Base-by-base conservation (phyloP, 257 asterid genomes). In the Petrea volubilis region DNA sequence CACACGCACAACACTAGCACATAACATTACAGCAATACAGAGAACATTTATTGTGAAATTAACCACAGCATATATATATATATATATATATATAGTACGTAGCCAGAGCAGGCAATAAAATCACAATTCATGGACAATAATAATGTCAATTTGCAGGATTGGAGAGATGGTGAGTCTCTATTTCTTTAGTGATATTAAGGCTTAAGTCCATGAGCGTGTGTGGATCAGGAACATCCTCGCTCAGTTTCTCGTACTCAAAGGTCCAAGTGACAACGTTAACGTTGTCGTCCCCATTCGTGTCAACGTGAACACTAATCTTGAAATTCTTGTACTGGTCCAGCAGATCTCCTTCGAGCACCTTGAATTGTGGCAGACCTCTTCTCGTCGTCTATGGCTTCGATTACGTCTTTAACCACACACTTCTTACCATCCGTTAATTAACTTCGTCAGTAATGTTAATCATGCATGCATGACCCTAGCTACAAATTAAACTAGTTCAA, bases 241-340 rank as follows among this genome's bases (percentile, higher is more conserved):
- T 70, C 61, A 60, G 31, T 52, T 81, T 84, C 79, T 81, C 88
- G 34, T 84, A 84, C n/a, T 78, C 78, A 2, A 76, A 28, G 2
- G 84, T 81, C 81, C 86, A 84, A 0, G 82, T 84, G 0, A 74
- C 79, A 18, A 81, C 13, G 51, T 71, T 78, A 18, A 81, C 13
- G 51, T 71, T 78, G 43, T 71, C 64, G 0, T 81, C 81, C 2
- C 77, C 86, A 2, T 15, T 57, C 18, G 76, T 74, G 47, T 68
- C 85, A 4, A 82, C 80, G 21, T 69, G 79, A 28, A 78, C 77
- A 21, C 14, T 73, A 6, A 28, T 0, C 8, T 62, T 51, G 51
- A 85, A 46, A 25, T 55, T 23, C 55, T 78, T 80, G 77, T 85
- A 85, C 4, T 80, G 21, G 66, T 85, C 79, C 83, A 80, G 23